Evolutionary conservation across 257 asterid genomes (phyloP), one percentile per base, ranked within the genome.

Genomic region (Penstemon eatonii): DNA sequence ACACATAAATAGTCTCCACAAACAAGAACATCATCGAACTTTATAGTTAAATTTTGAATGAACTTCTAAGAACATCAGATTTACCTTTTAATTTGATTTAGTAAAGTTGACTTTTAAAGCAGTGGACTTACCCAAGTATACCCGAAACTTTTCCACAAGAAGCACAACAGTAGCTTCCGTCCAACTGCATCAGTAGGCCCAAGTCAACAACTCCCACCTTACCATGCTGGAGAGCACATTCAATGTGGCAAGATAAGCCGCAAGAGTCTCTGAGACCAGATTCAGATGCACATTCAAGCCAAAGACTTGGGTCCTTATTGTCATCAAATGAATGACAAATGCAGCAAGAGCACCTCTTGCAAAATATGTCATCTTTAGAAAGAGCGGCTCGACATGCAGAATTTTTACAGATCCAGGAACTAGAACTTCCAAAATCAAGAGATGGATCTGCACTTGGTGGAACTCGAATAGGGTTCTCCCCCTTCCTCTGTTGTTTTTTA

Each of bases 251-350:
- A 72, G 92, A 85, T 79, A 86, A 76, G 62, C 96, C 92, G 81
- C 92, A 88, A 3, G 83, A 75, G 66, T 84, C 88, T 60, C 82
- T 89, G 60, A 70, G 80, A 66, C 88, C 85, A 74, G 86, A 75
- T 77, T 83, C 86, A 70, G 91, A 85, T 59, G 81, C 65, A 72
- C 96, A 88, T 65, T 84, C 87, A 74, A 88, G 67, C 96, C 96
- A 88, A 78, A 88, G 89, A 80, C 96, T 88, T 40, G 92, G 96
- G 78, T 86, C 96, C 84, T 88, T 88, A 81, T 88, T 86, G 73
- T 86, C 96, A 72, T 88, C 96, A 71, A 85, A 88, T 50, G 81
- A 75, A 73, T 88, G 92, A 61, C 92, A 88, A 63, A 88, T 86
- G 75, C 92, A 88, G 78, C 92, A 88, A 63, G 96, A 88, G 76